phyloP scores from a whole-genome alignment of 2,329 filamentous ascomycete species.

The Microsporum audouinii region DNA sequence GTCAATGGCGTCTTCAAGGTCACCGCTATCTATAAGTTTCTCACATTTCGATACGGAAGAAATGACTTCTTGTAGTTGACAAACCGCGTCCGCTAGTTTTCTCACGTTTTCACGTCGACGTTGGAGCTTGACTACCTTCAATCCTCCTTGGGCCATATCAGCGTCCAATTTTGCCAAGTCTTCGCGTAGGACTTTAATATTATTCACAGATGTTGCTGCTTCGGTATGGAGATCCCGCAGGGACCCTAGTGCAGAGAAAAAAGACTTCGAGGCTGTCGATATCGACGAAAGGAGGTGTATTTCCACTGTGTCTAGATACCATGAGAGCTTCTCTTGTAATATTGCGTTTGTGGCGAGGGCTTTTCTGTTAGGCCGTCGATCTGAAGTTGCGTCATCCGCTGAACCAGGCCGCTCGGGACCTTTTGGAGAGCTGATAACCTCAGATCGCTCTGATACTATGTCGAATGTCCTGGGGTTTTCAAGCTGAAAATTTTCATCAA shows the following conservation, averaged over 20 bases:
- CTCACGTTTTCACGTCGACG: conserved; percentile 72
- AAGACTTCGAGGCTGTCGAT: conserved; percentile 86
- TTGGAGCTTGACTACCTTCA: conserved; percentile 76
- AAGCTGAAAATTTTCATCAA: conserved; percentile 86
- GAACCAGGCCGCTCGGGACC: conserved; percentile 45
- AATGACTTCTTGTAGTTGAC: conserved; percentile 70
- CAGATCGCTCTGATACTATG: conserved; percentile 87
- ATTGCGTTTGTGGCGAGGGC: conserved; percentile 93
- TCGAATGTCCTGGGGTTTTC: conserved; percentile 96
- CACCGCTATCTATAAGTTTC: conserved; percentile 66
- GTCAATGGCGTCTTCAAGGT: conserved; percentile 68
- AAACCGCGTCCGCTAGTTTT: conserved; percentile 68
- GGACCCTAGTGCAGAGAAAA: conserved; percentile 87
- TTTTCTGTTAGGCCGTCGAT: conserved; percentile 46
- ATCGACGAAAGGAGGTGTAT: conserved; percentile 95
- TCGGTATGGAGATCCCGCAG: conserved; percentile 84
- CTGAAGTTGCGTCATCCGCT: conserved; percentile 20
- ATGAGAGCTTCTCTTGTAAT: conserved; percentile 92
- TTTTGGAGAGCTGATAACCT: conserved; percentile 67
- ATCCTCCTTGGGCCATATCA: conserved; percentile 72
- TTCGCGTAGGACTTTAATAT: conserved; percentile 68
- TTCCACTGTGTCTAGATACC: conserved; percentile 99
- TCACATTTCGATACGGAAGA: conserved; percentile 66
- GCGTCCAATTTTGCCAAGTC: conserved; percentile 73
- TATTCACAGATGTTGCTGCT: conserved; percentile 76